phyloP scores from a whole-genome alignment of 1,284 basidiomycete species.

The Albatrellus sp. region DNA sequence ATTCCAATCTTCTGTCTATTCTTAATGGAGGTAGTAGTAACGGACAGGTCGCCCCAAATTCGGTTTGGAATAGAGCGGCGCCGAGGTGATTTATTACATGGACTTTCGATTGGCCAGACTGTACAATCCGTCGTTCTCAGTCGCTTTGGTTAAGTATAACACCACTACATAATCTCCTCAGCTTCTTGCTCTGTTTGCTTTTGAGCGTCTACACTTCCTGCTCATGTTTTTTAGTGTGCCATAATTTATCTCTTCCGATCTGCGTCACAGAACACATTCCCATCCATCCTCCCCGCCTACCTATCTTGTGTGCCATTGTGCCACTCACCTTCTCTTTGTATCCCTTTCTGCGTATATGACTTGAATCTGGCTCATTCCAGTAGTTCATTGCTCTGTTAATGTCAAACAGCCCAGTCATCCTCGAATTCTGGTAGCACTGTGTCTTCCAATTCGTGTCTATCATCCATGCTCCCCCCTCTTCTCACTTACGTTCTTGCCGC shows the following conservation, averaged over 20 bases:
- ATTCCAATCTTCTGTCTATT: constrained; percentile 22
- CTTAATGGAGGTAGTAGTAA: constrained; percentile 13
- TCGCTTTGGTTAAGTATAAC: background rate
- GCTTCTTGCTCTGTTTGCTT: too few species aligned
- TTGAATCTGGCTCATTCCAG: background rate
- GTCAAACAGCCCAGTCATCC: background rate
- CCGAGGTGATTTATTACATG: background rate
- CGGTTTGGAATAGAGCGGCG: background rate
- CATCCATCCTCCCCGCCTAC: background rate
- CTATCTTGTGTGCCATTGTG: background rate
- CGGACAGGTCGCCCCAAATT: background rate
- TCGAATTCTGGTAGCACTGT: constrained; percentile 17
- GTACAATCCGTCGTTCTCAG: background rate
- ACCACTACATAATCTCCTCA: too few species aligned
- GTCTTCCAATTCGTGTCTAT: constrained; percentile 1
- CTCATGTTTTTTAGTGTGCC: background rate
- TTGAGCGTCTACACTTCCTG: too few species aligned
- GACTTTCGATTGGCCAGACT: too few species aligned
- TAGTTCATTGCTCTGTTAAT: background rate
- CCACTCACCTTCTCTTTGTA: background rate
- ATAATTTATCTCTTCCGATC: background rate
- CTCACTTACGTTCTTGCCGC: constrained; percentile 8
- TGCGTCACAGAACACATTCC: too few species aligned
- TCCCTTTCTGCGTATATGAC: background rate
- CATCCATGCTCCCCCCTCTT: constrained; percentile 1